Percentiles rank a stretch among this genome's conserved stretches.
Evolutionary conservation across 805 yeast species (phyloP).

Genomic region (Spathaspora gorwiae): DNA sequence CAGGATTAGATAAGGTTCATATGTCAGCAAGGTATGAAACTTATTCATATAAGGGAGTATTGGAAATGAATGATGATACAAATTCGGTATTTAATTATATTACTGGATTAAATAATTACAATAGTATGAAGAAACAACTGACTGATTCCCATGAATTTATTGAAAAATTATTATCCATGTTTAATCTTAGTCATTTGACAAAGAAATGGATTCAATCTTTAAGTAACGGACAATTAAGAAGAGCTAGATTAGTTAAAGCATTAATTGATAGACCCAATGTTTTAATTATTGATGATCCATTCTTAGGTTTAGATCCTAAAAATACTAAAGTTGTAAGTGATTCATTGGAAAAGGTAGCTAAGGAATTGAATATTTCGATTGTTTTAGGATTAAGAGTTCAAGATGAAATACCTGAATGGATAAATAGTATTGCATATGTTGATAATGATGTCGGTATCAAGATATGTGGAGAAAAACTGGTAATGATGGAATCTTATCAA

Average conservation of each 20-base stretch:
- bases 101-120: slow-evolving; percentile 53
- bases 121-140: slow-evolving; percentile 17
- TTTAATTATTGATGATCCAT: slow-evolving; percentile 84
- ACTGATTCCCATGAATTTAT: slow-evolving; percentile 24
- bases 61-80: slow-evolving; percentile 54
- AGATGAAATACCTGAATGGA: slow-evolving; percentile 77
- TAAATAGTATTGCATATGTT: slow-evolving; percentile 64
- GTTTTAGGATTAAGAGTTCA: slow-evolving; percentile 74
- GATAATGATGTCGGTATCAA: slow-evolving; percentile 46
- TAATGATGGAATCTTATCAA: slow-evolving; percentile 12
- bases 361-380: slow-evolving; percentile 46
- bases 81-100: slow-evolving; percentile 53
- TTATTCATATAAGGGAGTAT: slow-evolving; percentile 63
- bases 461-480: slow-evolving; percentile 41
- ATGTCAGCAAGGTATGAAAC: slow-evolving; percentile 86
- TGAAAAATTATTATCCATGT: slow-evolving; percentile 39
- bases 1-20: slow-evolving; percentile 53
- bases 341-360: slow-evolving; percentile 35
- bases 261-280: slow-evolving; percentile 61
- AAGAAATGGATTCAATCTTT: slow-evolving; percentile 80
- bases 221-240: slow-evolving; percentile 89
- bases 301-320: slow-evolving; percentile 80
- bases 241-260: slow-evolving; percentile 82
- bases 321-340: slow-evolving; percentile 59
- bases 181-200: slow-evolving; percentile 54